Evolutionary conservation across 2,329 filamentous ascomycete species (phyloP).

Genomic region (Curvularia sp.): DNA sequence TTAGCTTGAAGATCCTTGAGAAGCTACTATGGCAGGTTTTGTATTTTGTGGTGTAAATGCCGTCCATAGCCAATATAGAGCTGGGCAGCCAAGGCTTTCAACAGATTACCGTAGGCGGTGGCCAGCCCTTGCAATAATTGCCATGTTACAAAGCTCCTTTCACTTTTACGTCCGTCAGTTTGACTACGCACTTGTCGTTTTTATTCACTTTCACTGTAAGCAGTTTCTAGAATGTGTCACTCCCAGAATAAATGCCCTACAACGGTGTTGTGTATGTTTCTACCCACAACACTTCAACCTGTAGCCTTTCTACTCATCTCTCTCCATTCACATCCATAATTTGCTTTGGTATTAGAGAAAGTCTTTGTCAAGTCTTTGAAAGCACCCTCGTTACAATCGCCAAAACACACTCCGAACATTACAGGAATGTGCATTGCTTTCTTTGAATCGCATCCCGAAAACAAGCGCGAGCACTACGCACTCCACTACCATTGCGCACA

Average conservation of each 20-base stretch:
- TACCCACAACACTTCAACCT: neutral
- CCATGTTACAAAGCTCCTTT: neutral
- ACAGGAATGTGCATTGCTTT: constrained; percentile 21
- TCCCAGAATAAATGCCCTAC: neutral
- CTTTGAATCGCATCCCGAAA: constrained; percentile 7
- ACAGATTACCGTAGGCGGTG: too few species aligned
- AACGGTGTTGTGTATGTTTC: neutral
- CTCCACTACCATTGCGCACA: constrained; percentile 10
- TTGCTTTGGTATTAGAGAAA: neutral
- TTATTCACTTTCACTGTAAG: neutral
- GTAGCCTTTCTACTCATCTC: neutral
- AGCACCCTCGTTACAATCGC: neutral
- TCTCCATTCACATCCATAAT: neutral
- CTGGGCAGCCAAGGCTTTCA: too few species aligned
- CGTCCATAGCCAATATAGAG: too few species aligned
- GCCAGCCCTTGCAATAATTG: too few species aligned
- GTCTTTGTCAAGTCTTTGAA: neutral
- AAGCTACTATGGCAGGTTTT: too few species aligned
- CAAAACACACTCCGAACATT: neutral
- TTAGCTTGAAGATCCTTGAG: too few species aligned
- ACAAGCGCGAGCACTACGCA: neutral
- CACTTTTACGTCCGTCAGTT: neutral
- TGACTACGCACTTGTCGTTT: neutral
- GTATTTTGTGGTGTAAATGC: too few species aligned
- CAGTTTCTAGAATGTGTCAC: neutral